Percentiles rank a stretch among this genome's conserved stretches.
phyloP scores from a whole-genome alignment of 176 grass and related monocot species.

The Panicum miliaceum region DNA sequence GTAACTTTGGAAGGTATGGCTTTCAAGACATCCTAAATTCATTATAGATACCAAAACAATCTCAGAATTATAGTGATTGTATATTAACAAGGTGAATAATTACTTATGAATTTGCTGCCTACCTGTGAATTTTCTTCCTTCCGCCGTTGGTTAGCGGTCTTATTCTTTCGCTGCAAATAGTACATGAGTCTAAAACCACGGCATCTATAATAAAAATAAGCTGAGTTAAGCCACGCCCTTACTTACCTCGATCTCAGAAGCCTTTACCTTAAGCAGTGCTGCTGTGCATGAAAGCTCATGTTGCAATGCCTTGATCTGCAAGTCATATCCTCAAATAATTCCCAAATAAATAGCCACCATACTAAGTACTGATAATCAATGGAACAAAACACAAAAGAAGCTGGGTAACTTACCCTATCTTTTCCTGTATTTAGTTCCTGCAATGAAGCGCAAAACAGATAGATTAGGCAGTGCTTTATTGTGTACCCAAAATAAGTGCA shows the following conservation, averaged over 20 bases:
- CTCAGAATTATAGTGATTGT: constrained; percentile 7
- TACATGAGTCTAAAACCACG: constrained; percentile 4
- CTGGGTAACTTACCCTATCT: constrained; percentile 57
- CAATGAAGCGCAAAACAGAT: constrained; percentile 39
- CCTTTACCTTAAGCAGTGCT: constrained; percentile 50
- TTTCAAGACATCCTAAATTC: constrained; percentile 32
- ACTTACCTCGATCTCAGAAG: constrained; percentile 52
- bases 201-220: constrained; percentile 28
- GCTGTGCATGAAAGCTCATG: constrained; percentile 61
- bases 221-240: not conserved
- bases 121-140: constrained; percentile 38
- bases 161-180: constrained; percentile 47
- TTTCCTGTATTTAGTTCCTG: constrained; percentile 73
- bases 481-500: constrained; percentile 8
- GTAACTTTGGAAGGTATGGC: not conserved
- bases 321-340: constrained; percentile 29
- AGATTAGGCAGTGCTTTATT: constrained; percentile 19
- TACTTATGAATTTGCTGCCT: constrained; percentile 5
- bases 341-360: constrained; percentile 22
- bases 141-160: not conserved
- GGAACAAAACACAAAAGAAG: constrained; percentile 4
- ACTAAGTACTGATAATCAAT: constrained; percentile 12
- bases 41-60: not conserved
- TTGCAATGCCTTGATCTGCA: constrained; percentile 68
- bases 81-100: not conserved